A percentile compares a stretch with the other conserved stretches of the same genome.
phyloP scores from a whole-genome alignment of 2,329 filamentous ascomycete species.

The Phialophora verrucosa region DNA sequence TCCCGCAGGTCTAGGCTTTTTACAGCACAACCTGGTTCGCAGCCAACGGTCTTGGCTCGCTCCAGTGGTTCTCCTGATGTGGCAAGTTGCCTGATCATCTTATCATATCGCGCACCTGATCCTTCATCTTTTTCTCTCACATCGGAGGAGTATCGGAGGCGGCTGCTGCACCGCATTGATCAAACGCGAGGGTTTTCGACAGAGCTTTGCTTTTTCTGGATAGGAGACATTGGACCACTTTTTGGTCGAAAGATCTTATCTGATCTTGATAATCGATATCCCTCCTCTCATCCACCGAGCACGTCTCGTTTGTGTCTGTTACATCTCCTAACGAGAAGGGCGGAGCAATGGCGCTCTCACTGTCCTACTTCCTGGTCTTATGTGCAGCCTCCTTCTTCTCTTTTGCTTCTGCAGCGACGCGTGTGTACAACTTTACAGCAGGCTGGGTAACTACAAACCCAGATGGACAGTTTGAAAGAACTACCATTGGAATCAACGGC shows the following conservation, averaged over 20 bases:
- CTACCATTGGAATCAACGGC: constrained; percentile 78
- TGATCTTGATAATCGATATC: constrained; percentile 27
- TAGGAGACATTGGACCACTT: neutral
- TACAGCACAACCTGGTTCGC: neutral
- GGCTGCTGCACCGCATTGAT: neutral
- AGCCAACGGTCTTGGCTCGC: neutral
- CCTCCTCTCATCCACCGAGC: constrained; percentile 17
- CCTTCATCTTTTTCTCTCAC: neutral
- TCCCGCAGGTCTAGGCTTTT: neutral
- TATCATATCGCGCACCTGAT: constrained; percentile 26
- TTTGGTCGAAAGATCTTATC: constrained; percentile 30
- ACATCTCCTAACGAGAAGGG: constrained; percentile 2
- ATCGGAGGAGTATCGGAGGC: constrained; percentile 28
- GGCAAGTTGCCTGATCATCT: constrained; percentile 27
- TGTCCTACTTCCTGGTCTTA: constrained; percentile 51
- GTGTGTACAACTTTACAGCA: constrained; percentile 69
- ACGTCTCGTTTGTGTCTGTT: constrained; percentile 4
- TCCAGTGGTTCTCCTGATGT: neutral
- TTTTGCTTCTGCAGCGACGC: constrained; percentile 39
- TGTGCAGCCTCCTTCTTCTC: constrained; percentile 38
- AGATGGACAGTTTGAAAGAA: constrained; percentile 67
- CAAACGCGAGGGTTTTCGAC: neutral
- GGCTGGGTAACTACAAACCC: constrained; percentile 75
- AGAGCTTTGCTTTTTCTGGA: neutral
- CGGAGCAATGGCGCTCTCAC: constrained; percentile 51